Conservation (phyloP, 1,139 yeast species). For the Sugiyamaella castrensis region DNA sequence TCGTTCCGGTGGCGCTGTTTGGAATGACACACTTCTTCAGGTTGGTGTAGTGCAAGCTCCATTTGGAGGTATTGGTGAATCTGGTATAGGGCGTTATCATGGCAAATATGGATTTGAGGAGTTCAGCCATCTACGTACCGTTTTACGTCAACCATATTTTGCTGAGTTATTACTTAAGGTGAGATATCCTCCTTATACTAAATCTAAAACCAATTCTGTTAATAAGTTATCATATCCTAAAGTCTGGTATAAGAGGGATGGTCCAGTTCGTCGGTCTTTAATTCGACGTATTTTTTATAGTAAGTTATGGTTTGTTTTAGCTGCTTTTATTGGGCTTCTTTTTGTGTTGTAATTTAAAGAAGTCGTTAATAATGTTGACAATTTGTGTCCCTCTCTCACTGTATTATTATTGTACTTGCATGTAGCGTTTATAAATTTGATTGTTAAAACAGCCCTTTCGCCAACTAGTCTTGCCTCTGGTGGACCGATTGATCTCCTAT, state of each 20-base stretch:
- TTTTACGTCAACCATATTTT: conserved; percentile 66
- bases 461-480: too few species aligned
- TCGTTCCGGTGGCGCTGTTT: conserved; percentile 70
- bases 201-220: conserved; percentile 36
- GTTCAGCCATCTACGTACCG: conserved; percentile 74
- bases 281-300: conserved; percentile 18
- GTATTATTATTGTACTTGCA: too few species aligned
- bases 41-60: conserved; percentile 72
- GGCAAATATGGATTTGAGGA: conserved; percentile 69
- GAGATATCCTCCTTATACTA: conserved; percentile 68
- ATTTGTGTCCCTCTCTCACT: too few species aligned
- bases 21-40: conserved; percentile 75
- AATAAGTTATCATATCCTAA: conserved; percentile 15
- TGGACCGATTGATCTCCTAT: too few species aligned
- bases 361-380: too few species aligned
- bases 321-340: conserved; percentile 14
- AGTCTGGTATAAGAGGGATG: conserved; percentile 27
- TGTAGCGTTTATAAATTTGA: too few species aligned
- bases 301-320: conserved; percentile 11
- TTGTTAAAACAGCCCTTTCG: too few species aligned
- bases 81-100: conserved; percentile 74
- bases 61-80: conserved; percentile 86
- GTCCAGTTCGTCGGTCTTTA: conserved; percentile 24
- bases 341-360: conserved; percentile 7
- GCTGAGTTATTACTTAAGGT: conserved; percentile 54